Evolutionary conservation across 352 stramenopile genomes (phyloP).

Genomic region (Peronospora tabacina): DNA sequence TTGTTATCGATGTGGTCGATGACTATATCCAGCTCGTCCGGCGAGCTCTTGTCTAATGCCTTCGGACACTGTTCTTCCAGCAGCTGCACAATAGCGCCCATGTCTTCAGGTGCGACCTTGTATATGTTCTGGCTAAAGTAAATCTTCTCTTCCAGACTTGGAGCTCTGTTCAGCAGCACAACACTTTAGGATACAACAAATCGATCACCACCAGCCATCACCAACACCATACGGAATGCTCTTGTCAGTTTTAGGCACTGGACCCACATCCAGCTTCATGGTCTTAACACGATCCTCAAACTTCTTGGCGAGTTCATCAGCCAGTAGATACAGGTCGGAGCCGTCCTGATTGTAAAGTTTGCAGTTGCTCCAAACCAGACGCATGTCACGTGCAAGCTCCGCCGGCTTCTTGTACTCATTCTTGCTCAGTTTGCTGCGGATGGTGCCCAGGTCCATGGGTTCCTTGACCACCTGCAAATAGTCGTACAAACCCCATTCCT

Average conservation of each 20-base stretch:
- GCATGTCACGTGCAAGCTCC: constrained; percentile 80
- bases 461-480: constrained; percentile 88
- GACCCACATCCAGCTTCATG: constrained; percentile 74
- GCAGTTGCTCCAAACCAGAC: constrained; percentile 82
- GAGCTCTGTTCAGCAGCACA: constrained; percentile 40
- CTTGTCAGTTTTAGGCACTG: constrained; percentile 47
- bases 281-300: constrained; percentile 85
- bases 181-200: constrained; percentile 2
- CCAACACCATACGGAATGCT: constrained; percentile 50
- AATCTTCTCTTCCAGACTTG: constrained; percentile 76
- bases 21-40: constrained; percentile 85
- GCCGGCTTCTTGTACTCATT: constrained; percentile 80
- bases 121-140: constrained; percentile 87
- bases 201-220: neutral
- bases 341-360: constrained; percentile 87
- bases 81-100: constrained; percentile 67
- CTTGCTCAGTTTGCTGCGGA: constrained; percentile 70
- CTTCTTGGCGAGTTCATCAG: constrained; percentile 77
- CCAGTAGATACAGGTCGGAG: constrained; percentile 80
- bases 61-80: constrained; percentile 83
- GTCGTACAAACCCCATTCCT: constrained; percentile 86
- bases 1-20: constrained; percentile 84
- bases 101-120: constrained; percentile 68
- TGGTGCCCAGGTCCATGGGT: constrained; percentile 88
- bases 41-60: constrained; percentile 77